A percentile compares a stretch with the other conserved stretches of the same genome.
phyloP scores from a whole-genome alignment of 225 moss, liverwort and hornwort species.

The Pleurozium schreberi region DNA sequence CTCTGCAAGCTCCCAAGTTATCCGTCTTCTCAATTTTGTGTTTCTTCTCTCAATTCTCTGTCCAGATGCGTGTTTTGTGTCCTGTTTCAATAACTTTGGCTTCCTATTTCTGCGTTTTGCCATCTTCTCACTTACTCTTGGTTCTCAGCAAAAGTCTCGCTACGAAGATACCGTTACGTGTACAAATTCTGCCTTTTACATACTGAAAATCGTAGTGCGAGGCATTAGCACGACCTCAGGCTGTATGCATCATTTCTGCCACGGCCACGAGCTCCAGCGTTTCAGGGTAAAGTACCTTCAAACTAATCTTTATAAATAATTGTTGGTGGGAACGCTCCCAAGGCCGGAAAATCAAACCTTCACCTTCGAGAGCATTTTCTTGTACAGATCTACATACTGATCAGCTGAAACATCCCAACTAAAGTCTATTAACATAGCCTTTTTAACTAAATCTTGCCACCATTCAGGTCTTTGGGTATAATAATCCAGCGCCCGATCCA shows the following conservation, averaged over 20 bases:
- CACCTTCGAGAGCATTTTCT: slow-evolving; percentile 64
- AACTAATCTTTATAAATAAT: background rate
- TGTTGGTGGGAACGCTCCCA: background rate
- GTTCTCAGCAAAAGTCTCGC: background rate
- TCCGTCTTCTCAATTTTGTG: background rate
- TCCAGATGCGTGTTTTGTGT: background rate
- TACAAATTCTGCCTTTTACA: background rate
- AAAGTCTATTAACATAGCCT: slow-evolving; percentile 73
- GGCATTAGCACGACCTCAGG: background rate
- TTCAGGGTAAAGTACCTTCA: background rate
- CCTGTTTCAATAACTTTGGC: background rate
- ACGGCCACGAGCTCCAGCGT: background rate
- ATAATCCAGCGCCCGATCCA: slow-evolving; percentile 74
- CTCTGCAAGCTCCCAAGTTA: background rate
- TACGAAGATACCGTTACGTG: too few relatives aligned
- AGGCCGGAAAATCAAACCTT: slow-evolving; percentile 3
- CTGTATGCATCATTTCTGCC: background rate
- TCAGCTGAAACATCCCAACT: slow-evolving; percentile 86
- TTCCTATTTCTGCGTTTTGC: background rate
- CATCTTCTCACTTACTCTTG: background rate
- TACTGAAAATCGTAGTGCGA: background rate
- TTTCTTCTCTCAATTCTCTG: background rate
- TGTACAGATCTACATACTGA: slow-evolving; percentile 70
- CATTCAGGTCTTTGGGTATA: slow-evolving; percentile 44
- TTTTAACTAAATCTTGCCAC: slow-evolving; percentile 77